Conservation (phyloP, 2,329 filamentous ascomycete genomes). For the Emmonsiellopsis sp. region DNA sequence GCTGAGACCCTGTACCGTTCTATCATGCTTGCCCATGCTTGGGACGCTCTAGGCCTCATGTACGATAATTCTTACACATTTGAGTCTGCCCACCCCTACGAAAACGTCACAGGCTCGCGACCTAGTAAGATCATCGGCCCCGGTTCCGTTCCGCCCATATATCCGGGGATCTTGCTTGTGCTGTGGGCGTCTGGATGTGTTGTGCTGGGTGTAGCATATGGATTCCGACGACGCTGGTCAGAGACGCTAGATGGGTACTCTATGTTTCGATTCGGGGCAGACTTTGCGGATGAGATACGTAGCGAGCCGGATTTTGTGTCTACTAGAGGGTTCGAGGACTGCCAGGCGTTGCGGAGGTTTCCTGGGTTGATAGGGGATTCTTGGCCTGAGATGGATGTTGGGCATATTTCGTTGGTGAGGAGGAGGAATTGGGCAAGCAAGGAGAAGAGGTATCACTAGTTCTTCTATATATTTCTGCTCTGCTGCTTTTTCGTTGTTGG, state of each 20-base stretch:
- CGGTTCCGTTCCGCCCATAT: background rate
- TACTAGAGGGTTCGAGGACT: background rate
- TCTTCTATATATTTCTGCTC: too few relatives aligned
- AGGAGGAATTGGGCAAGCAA: too few relatives aligned
- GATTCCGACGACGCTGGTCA: slow-evolving; percentile 7
- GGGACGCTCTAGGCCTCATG: too few relatives aligned
- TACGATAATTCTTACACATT: too few relatives aligned
- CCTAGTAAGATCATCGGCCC: slow-evolving; percentile 1
- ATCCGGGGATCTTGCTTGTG: background rate
- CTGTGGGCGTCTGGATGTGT: slow-evolving; percentile 6
- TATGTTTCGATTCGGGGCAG: slow-evolving; percentile 9
- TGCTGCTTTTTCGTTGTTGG: too few relatives aligned
- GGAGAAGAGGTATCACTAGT: too few relatives aligned
- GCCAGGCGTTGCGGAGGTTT: background rate
- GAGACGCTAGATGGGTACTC: slow-evolving; percentile 10
- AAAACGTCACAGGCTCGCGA: background rate
- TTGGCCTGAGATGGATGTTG: too few relatives aligned
- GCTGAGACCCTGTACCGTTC: too few relatives aligned
- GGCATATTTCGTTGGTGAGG: too few relatives aligned
- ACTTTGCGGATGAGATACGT: slow-evolving; percentile 2
- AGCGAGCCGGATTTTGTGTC: background rate
- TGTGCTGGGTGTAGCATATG: slow-evolving; percentile 5
- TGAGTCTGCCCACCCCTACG: too few relatives aligned
- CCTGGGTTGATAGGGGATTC: background rate
- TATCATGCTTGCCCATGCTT: too few relatives aligned